These are phyloP conservation scores for Kurtzmaniella cleridarum DNA, from an alignment of 805 yeast genomes.

Conservation along the genomic window DNA sequence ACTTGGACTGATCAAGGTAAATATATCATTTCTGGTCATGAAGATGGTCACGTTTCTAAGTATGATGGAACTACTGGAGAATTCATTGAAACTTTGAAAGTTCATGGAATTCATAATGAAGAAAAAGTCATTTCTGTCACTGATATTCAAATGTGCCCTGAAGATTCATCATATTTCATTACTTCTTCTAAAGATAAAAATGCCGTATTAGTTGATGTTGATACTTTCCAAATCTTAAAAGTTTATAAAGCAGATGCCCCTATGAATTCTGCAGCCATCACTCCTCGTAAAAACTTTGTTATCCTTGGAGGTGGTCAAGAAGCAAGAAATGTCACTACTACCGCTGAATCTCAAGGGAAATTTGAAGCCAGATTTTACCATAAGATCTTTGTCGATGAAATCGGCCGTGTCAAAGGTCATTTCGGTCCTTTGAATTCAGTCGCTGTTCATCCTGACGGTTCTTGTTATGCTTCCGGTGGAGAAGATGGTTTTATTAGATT, in stretches of 20 bases:
- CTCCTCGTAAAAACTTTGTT: slow-evolving; percentile 88
- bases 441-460: slow-evolving; percentile 92
- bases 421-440: slow-evolving; percentile 96
- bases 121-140: slow-evolving; percentile 49
- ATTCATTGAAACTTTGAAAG: slow-evolving; percentile 48
- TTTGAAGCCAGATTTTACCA: slow-evolving; percentile 96
- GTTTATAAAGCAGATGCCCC: slow-evolving; percentile 86
- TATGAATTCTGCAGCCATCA: slow-evolving; percentile 89
- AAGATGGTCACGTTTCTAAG: slow-evolving; percentile 79
- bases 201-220: slow-evolving; percentile 74
- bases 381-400: slow-evolving; percentile 90
- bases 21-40: slow-evolving; percentile 80
- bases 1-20: slow-evolving; percentile 79
- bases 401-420: slow-evolving; percentile 97
- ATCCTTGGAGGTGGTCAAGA: slow-evolving; percentile 99
- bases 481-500: slow-evolving; percentile 97
- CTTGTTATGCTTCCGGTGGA: slow-evolving; percentile 93
- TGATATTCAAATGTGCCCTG: slow-evolving; percentile 80
- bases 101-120: slow-evolving; percentile 64
- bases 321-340: slow-evolving; percentile 97
- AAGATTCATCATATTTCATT: slow-evolving; percentile 83
- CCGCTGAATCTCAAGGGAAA: slow-evolving; percentile 87
- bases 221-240: slow-evolving; percentile 65
- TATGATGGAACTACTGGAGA: slow-evolving; percentile 76
- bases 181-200: slow-evolving; percentile 90